Evolutionary conservation across 495 filamentous ascomycete species (phyloP), one percentile per base, ranked within the genome.

Genomic region (Penicillium steckii): DNA sequence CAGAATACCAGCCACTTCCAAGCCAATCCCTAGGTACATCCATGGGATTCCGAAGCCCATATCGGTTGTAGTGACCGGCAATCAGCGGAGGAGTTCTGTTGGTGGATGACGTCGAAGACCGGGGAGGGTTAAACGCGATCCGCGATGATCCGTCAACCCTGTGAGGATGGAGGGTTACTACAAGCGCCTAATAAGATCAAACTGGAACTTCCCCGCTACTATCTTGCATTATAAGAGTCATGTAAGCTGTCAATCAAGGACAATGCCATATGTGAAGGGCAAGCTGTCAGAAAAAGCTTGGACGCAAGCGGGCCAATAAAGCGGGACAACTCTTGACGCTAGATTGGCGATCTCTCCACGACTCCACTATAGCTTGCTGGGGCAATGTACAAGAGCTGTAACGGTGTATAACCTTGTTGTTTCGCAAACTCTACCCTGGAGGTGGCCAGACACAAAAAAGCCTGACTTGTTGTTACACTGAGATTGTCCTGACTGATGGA

Each of bases 331-430:
- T 32, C 44, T 38, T 18, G 30, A 52, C 52, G 46, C 52, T 48
- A 57, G 27, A 35, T 18, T n/a, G 41, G 6, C 25, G 48, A 44
- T 40, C 45, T 18, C 47, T 15, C 15, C 33, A 2, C 47, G 30
- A 12, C 19, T 29, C 35, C 56, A 53, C 52, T 41, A 45, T 46
- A 18, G 30, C 18, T 38, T 46, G 18, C 26, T 37, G 18, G 13
- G n/a, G n/a, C n/a, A n/a, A 37, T 37, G 18, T 8, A 37, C 21
- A 2, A 1, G 23, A 41, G 38, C 29, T 49, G 42, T 19, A 41
- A 55, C 38, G 21, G 27, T 27, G 37, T 53, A 42, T 45, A 52
- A 52, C 24, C n/a, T 52, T 48, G 42, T 43, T 45, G 24, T 48
- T 52, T 30, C n/a, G 42, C 43, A 29, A 29, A 38, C 17, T 10